Conservation (phyloP, 2,329 filamentous ascomycete species). For the Hypoxylon sp. region DNA sequence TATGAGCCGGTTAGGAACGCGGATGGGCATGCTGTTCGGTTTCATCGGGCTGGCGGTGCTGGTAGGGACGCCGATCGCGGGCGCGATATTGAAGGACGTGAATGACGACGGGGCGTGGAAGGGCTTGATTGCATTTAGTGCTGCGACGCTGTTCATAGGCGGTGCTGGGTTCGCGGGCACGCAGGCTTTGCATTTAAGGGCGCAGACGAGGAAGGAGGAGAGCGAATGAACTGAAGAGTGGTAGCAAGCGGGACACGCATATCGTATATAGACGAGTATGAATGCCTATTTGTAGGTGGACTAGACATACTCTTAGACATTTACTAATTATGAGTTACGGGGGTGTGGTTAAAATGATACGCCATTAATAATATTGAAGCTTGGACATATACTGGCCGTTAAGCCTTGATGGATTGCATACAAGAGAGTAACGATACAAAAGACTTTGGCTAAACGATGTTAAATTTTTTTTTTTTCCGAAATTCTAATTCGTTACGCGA, state of each 20-base stretch:
- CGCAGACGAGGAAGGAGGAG: conserved; percentile 3
- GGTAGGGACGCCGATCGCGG: conserved; percentile 62
- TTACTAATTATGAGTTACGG: neutral
- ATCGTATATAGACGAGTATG: neutral
- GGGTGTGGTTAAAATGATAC: no score
- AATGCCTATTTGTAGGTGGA: no score
- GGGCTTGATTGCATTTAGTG: conserved; percentile 33
- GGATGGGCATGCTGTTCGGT: conserved; percentile 59
- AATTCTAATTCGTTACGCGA: conserved; percentile 6
- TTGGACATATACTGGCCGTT: no score
- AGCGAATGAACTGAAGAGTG: neutral
- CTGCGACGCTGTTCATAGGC: conserved; percentile 28
- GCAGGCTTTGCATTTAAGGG: conserved; percentile 20
- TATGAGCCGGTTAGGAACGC: conserved; percentile 52
- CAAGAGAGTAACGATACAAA: no score
- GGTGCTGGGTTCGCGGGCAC: conserved; percentile 14
- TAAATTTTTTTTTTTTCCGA: conserved; percentile 26
- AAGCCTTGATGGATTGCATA: no score
- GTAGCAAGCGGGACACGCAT: neutral
- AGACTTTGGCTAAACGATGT: neutral
- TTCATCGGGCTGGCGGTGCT: conserved; percentile 62
- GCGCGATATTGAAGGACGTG: conserved; percentile 57
- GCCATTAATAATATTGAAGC: no score
- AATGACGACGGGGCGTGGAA: conserved; percentile 25
- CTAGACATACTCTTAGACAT: neutral